A percentile compares a stretch with the other conserved stretches of the same genome.
These are phyloP conservation scores for Fagopyrum esculentum DNA, from an alignment of 148 eudicot genomes.

Conservation along the genomic window DNA sequence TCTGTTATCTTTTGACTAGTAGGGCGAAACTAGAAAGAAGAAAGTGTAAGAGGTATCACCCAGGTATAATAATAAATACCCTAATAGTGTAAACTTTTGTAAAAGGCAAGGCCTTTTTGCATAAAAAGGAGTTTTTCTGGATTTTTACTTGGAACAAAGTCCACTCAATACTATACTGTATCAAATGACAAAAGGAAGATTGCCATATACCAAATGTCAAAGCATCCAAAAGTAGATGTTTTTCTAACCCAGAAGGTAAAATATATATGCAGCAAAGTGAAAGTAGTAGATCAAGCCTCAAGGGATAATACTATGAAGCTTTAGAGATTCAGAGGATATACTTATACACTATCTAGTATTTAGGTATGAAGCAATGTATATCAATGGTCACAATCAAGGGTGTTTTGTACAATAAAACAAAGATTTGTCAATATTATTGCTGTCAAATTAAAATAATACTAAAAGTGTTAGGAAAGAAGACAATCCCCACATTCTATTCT, in stretches of 20 bases:
- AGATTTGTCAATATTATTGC: background rate
- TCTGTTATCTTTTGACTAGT: conserved; percentile 45
- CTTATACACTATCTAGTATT: background rate
- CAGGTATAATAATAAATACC: background rate
- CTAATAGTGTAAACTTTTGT: conserved; percentile 34
- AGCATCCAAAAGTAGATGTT: conserved; percentile 24
- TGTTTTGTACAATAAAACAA: conserved; percentile 8
- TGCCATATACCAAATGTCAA: conserved; percentile 33
- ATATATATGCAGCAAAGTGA: background rate
- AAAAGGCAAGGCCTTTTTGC: conserved; percentile 41
- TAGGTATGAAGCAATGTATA: background rate
- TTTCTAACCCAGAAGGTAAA: conserved; percentile 11
- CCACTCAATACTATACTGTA: conserved; percentile 9
- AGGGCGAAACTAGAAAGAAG: background rate
- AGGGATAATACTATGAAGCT: conserved; percentile 5
- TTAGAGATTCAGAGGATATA: background rate
- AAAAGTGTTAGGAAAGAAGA: conserved; percentile 12
- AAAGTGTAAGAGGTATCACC: background rate
- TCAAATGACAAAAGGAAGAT: conserved; percentile 6
- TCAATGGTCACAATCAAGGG: background rate
- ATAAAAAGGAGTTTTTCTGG: conserved; percentile 36
- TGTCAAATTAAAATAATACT: conserved; percentile 9
- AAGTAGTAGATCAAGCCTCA: background rate
- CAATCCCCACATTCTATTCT: conserved; percentile 23
- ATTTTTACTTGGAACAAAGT: conserved; percentile 30